Base-by-base conservation (phyloP, 164 flowering plant species). In the Echeveria elegans region DNA sequence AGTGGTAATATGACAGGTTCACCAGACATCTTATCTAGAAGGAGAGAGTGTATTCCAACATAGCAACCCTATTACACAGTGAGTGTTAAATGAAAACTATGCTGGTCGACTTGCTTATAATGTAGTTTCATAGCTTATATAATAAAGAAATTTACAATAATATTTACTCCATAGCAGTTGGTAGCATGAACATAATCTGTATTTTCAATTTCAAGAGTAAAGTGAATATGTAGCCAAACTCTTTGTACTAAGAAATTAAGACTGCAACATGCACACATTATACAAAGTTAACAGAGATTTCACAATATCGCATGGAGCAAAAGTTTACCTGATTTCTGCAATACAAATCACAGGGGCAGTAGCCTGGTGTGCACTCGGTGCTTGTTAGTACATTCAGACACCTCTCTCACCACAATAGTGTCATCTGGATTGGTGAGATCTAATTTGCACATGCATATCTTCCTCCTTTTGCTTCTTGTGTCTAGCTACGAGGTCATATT, bases 331-430 rank as follows among this genome's bases (percentile, higher is more conserved):
- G 96, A 81, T 93, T 93, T 77, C 74, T 89, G 82, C 98, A 90
- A 74, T 77, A 68, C 32, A 64, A 66, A 43, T 82, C 89, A 70
- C 86, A 87, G 68, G 87, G 86, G 68, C 98, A 93, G 71, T 80
- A 85, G 16, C 86, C 90, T 69, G 94, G 90, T 37, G 96, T 90
- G 74, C 98, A 93, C 69, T 93, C 98, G 31, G 94, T 88, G 82
- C 84, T 89, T 58, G 98, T 90, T 37, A 90, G 61, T 16, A 82
- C 86, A 82, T 93, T 93, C 86, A 85, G 82, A 76, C 97, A 90
- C 70, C 86, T 79, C 86, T 79, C 66, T 86, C 95, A 6, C 92
- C 96, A 73, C 97, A 93, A n/a, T n/a, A 26, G 88, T 83, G 82
- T 89, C 82, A 15, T 85, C 96, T 36, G 83, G 84, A 72, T 87